A percentile compares a stretch with the other conserved stretches of the same genome.
These are phyloP conservation scores for Skeletonema grethae DNA, from an alignment of 108 stramenopile species.

Conservation along the genomic window DNA sequence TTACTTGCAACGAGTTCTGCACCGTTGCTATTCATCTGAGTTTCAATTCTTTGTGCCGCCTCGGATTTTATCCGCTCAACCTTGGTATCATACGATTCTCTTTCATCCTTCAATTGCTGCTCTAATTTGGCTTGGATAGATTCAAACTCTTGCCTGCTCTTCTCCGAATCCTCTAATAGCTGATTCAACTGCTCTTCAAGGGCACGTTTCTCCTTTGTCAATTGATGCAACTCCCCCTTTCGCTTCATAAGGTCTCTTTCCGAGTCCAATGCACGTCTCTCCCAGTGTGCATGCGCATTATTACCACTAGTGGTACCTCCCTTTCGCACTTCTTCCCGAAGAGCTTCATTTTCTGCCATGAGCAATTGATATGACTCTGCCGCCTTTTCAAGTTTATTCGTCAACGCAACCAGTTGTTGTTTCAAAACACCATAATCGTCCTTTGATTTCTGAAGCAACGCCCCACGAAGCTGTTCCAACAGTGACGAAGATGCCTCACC, in stretches of 20 bases:
- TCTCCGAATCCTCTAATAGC: neutral
- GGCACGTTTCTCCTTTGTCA: slow-evolving; percentile 3
- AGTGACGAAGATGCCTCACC: slow-evolving; percentile 6
- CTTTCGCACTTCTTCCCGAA: slow-evolving; percentile 5
- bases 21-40: slow-evolving; percentile 6
- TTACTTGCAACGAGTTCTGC: slow-evolving; percentile 5
- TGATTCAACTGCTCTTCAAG: slow-evolving; percentile 2
- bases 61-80: neutral
- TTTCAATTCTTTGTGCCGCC: slow-evolving; percentile 9
- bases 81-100: neutral
- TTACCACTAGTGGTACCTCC: neutral
- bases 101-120: slow-evolving; percentile 9
- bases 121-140: slow-evolving; percentile 1
- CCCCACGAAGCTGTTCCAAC: slow-evolving; percentile 19
- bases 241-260: neutral
- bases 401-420: slow-evolving; percentile 4
- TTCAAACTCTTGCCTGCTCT: slow-evolving; percentile 1
- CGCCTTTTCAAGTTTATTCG: neutral
- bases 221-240: slow-evolving; percentile 8
- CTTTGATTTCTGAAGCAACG: slow-evolving; percentile 23
- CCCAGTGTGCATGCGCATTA: slow-evolving; percentile 1
- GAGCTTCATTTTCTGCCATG: slow-evolving; percentile 14
- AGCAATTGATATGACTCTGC: slow-evolving; percentile 10
- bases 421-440: slow-evolving; percentile 8
- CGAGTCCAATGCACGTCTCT: neutral